These are phyloP conservation scores for Aspergillus sp. DNA, from an alignment of 2,329 filamentous ascomycete genomes.

Conservation along the genomic window DNA sequence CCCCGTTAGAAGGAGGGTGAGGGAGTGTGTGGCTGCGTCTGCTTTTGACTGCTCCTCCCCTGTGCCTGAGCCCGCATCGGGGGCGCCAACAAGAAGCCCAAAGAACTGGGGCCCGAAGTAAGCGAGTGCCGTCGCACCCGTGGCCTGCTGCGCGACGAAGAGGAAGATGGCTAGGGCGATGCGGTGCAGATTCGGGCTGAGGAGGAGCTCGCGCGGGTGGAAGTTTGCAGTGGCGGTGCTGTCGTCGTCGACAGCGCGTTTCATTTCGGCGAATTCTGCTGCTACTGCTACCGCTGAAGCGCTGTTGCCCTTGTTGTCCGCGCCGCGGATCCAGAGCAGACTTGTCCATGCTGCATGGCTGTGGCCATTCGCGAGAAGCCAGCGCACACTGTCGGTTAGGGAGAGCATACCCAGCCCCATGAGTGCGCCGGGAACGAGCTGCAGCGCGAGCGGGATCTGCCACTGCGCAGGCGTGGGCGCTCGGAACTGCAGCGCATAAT, in stretches of 20 bases:
- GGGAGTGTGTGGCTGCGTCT: slow-evolving; percentile 26
- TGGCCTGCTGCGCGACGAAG: slow-evolving; percentile 55
- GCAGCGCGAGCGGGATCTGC: slow-evolving; percentile 57
- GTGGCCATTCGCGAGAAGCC: slow-evolving; percentile 50
- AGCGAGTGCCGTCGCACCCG: slow-evolving; percentile 55
- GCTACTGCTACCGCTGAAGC: slow-evolving; percentile 31
- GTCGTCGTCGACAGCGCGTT: slow-evolving; percentile 49
- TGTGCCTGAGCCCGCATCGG: too few species aligned
- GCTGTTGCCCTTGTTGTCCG: slow-evolving; percentile 26
- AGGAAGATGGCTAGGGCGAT: slow-evolving; percentile 47
- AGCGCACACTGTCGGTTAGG: slow-evolving; percentile 51
- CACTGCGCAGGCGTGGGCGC: slow-evolving; percentile 45
- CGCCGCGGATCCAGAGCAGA: slow-evolving; percentile 54
- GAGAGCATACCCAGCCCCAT: slow-evolving; percentile 52
- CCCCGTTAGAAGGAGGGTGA: slow-evolving; percentile 52
- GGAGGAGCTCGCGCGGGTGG: slow-evolving; percentile 45
- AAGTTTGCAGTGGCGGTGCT: slow-evolving; percentile 47
- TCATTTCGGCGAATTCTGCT: slow-evolving; percentile 53
- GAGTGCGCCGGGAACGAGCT: slow-evolving; percentile 49
- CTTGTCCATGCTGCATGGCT: slow-evolving; percentile 49
- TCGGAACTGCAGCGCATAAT: slow-evolving; percentile 44
- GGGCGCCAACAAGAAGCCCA: slow-evolving; percentile 47
- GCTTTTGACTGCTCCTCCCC: background rate
- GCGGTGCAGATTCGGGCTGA: slow-evolving; percentile 47
- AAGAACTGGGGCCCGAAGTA: slow-evolving; percentile 59